Evolutionary conservation across 179 eudicot species (phyloP).

Genomic region (Actinidia arguta): DNA sequence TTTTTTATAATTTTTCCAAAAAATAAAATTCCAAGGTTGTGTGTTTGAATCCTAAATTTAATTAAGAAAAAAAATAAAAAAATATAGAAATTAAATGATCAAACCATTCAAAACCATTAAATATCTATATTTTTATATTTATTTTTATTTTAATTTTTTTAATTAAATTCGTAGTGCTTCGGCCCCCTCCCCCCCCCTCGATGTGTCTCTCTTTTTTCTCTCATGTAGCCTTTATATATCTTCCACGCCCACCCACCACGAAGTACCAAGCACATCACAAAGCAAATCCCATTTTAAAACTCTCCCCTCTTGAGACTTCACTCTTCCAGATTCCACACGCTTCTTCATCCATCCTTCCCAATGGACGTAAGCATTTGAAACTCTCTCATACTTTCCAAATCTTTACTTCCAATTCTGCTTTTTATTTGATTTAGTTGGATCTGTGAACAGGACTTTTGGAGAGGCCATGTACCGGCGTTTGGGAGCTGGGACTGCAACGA

Average conservation of each 20-base stretch:
- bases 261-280: neutral
- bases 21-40: too few species aligned
- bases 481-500: conserved; percentile 75
- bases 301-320: neutral
- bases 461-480: conserved; percentile 76
- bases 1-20: too few species aligned
- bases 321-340: neutral
- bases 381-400: neutral
- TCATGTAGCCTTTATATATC: neutral
- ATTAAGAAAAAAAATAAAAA: too few species aligned
- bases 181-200: neutral
- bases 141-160: too few species aligned
- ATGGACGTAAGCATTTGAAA: neutral
- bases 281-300: neutral
- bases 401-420: neutral
- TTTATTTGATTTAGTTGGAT: neutral
- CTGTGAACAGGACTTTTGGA: conserved; percentile 28
- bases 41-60: too few species aligned
- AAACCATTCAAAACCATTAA: too few species aligned
- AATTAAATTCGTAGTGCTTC: too few species aligned
- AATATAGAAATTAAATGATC: too few species aligned
- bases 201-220: neutral
- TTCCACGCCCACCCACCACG: neutral
- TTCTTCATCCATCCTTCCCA: neutral
- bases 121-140: too few species aligned